Base-by-base conservation (phyloP, 345 rosid species). In the Physaria fendleri region DNA sequence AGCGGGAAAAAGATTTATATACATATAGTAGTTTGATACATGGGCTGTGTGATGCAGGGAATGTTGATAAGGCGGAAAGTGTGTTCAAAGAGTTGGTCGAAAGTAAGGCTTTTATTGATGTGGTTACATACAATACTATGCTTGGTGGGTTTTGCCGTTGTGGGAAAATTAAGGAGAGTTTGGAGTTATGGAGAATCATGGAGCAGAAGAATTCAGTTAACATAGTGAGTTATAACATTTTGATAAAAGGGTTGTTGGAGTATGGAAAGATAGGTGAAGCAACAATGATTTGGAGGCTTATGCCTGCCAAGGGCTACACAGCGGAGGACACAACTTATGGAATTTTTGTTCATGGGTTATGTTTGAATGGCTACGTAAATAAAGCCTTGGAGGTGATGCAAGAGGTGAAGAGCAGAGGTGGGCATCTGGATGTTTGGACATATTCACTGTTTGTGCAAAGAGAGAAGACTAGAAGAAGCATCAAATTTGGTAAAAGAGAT, bases 391-490 rank as follows among this genome's bases (percentile, higher is more conserved):
- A 45, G 37, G 59, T 89, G 60, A 66, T 82, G n/a, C n/a, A n/a
- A n/a, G n/a, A n/a, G n/a, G n/a, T n/a, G n/a, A n/a, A n/a, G n/a
- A n/a, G n/a, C n/a, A n/a, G n/a, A n/a, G 77, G 76, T 32, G 76
- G 53, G 57, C 46, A 70, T 62, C 68, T 85, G 56, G 95, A 84
- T 82, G 52, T 54, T 43, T 83, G 63, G 77, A 76, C 88, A 4
- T 89, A 82, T 78, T 78, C 92, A 85, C n/a, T n/a, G n/a, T n/a
- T n/a, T n/a, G n/a, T n/a, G 91, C 76, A 82, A 83, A 76, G 88
- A 78, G 69, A 80, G 77, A 56, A 83, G 81, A 76, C 56, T 84
- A 61, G 79, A 77, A 51, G 95, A 85, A 79, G 95, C 88, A 2
- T 59, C 77, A 11, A 57, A 68, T 27, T 34, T 89, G 46, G 68